Evolutionary conservation across 2,329 filamentous ascomycete species (phyloP), one percentile per base, ranked within the genome.

Genomic region (Cladosporium sp.): DNA sequence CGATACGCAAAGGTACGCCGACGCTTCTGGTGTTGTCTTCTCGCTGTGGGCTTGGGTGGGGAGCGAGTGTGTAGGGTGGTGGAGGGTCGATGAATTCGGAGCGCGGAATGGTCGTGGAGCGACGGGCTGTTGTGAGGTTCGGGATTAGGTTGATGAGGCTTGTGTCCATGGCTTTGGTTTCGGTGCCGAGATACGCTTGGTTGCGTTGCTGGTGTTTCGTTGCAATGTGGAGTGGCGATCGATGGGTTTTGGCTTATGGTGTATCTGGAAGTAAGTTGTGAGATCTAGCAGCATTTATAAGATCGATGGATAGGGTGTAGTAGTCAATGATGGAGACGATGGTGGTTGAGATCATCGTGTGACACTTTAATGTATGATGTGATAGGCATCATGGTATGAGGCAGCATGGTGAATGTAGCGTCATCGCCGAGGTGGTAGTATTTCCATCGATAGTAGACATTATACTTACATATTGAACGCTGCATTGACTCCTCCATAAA

Each of bases 111-210:
- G 11, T 34, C 26, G 18, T 49, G 28, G 41, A 10, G 38, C 41
- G 41, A 7, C n/a, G 28, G 10, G 49, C 26, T 41, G 34, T 15
- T 21, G n/a, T 30, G 21, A 47, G 34, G 38, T 64, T 64, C 4
- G 47, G 61, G 24, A 64, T 49, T 15, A 64, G 38, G 52, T 47
- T 52, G 34, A 58, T 51, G 26, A 58, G 38, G 30, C 52, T 58
- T 12, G 41, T 58, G 52, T 47, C 26, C 62, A 58, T 58, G 1
- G 38, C 26, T 15, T 14, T 49, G 18, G 12, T 28, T 49, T 26
- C 24, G 15, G 26, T 32, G 1, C 4, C 21, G 26, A 2, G 6
- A 34, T 28, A 18, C 5, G 36, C 36, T 41, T 41, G 36, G 26
- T 58, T 2, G 58, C 21, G 26, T 7, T 49, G 44, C 12, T 30